These are phyloP conservation scores for Cladosporium sp. DNA, from an alignment of 2,329 filamentous ascomycete genomes.

Conservation along the genomic window DNA sequence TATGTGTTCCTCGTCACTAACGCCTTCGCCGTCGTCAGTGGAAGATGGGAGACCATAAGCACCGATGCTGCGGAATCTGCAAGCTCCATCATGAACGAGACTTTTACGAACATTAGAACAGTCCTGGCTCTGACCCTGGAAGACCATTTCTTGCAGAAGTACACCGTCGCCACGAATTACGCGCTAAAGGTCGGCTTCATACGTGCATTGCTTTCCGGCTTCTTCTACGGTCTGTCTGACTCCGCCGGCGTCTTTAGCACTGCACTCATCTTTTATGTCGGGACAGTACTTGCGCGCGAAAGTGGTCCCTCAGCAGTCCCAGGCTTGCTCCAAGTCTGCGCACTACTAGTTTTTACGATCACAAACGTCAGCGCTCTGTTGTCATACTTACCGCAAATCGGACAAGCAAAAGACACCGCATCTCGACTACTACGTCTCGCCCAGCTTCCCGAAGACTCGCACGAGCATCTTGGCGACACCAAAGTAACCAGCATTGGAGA, in stretches of 20 bases:
- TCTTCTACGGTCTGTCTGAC: constrained; percentile 73
- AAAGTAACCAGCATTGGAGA: constrained; percentile 42
- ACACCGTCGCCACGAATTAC: constrained; percentile 45
- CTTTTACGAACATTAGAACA: constrained; percentile 71
- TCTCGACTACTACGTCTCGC: constrained; percentile 65
- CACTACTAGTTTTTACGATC: constrained; percentile 77
- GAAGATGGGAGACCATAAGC: constrained; percentile 64
- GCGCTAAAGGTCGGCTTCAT: constrained; percentile 58
- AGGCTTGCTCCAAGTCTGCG: constrained; percentile 66
- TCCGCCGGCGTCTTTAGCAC: constrained; percentile 64
- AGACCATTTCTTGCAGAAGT: constrained; percentile 60
- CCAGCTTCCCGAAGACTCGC: constrained; percentile 51
- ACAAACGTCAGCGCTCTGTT: constrained; percentile 65
- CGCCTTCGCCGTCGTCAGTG: constrained; percentile 58
- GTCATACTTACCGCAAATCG: constrained; percentile 72
- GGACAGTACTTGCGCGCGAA: constrained; percentile 55
- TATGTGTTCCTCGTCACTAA: constrained; percentile 61
- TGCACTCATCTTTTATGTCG: constrained; percentile 80
- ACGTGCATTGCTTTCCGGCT: constrained; percentile 60
- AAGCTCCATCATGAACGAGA: constrained; percentile 63
- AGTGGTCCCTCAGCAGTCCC: constrained; percentile 43
- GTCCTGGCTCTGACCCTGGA: constrained; percentile 72
- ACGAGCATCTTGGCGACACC: constrained; percentile 51
- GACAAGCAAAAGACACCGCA: constrained; percentile 65
- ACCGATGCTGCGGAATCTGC: constrained; percentile 57